Evolutionary conservation across 768 basidiomycete genomes (phyloP), one percentile per base, ranked within the genome.

Genomic region (Neoboletus subvelutipes): DNA sequence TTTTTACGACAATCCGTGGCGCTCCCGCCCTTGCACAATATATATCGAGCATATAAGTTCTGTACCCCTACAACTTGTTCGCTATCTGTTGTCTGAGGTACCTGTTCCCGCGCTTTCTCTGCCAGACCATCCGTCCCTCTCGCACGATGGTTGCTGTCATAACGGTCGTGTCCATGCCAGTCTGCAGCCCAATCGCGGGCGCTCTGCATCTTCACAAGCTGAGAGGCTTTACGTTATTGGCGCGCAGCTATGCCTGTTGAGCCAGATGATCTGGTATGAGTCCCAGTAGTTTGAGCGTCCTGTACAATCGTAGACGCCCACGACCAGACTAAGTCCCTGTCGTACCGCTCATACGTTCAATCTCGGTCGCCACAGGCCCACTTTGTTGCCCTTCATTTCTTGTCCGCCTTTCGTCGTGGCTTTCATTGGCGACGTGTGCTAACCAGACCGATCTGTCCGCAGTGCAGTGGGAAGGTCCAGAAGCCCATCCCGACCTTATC

Each of bases 391-490:
- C 43, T 57, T 60, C 39, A 13, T 62, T 61, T 55, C 42, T 40
- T 47, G 56, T 41, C 58, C 50, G 52, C 58, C 63, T 56, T 59
- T 20, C 31, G 39, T 61, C 53, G 48, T 58, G 56, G 54, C 62
- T 54, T 55, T 55, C 18, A 12, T 54, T 59, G 46, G 33, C 55
- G 55, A 62, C 52, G 28, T 60, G 60, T 65, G 68, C 75, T 72
- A 63, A 70, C 65, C 56, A 64, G 54, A 61, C 64, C 59, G 40
- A 66, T 61, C 67, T 53, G 58, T 67, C 69, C 56, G 42, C 70
- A 92, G 90, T 84, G 84, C 71, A 79, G 61, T 92, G 88, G 87
- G 89, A 92, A 67, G 87, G 83, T 1, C 73, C 77, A 28, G 83
- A 84, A 20, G 83, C 80, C 5, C 59, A 85, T 43, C 83, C 88